A percentile compares a stretch with the other conserved stretches of the same genome.
These are phyloP conservation scores for Cladophialophora chaetospira DNA, from an alignment of 2,329 filamentous ascomycete species.

Conservation along the genomic window DNA sequence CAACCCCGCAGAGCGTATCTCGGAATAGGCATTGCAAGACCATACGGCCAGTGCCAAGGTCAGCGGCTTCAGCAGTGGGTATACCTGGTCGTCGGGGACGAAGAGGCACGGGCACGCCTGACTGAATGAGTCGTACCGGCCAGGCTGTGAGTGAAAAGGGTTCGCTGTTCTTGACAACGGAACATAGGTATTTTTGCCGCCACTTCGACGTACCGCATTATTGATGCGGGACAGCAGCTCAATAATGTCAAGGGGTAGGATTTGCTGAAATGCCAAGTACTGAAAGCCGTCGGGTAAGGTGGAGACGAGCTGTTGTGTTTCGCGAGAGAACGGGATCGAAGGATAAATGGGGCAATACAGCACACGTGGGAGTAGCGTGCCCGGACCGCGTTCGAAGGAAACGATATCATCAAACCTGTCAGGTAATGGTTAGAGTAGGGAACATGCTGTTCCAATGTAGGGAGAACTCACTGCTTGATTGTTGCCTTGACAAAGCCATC, in stretches of 20 bases:
- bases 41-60: background rate
- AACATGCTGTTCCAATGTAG: background rate
- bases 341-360: background rate
- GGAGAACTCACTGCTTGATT: constrained; percentile 1
- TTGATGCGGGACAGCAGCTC: background rate
- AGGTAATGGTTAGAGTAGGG: background rate
- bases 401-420: constrained; percentile 2
- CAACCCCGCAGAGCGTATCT: background rate
- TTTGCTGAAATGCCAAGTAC: background rate
- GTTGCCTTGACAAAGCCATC: constrained; percentile 1
- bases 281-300: background rate
- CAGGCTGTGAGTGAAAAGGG: background rate
- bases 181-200: background rate
- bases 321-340: background rate
- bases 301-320: background rate
- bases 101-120: constrained; percentile 2
- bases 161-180: background rate
- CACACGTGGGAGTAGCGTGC: background rate
- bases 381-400: background rate
- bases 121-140: constrained; percentile 1
- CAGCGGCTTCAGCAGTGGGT: constrained; percentile 1
- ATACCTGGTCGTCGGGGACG: background rate
- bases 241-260: constrained; percentile 2
- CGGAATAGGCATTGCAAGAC: constrained; percentile 3
- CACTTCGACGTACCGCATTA: background rate